Conservation (phyloP, 352 stramenopile species). For the Phytophthora melonis region DNA sequence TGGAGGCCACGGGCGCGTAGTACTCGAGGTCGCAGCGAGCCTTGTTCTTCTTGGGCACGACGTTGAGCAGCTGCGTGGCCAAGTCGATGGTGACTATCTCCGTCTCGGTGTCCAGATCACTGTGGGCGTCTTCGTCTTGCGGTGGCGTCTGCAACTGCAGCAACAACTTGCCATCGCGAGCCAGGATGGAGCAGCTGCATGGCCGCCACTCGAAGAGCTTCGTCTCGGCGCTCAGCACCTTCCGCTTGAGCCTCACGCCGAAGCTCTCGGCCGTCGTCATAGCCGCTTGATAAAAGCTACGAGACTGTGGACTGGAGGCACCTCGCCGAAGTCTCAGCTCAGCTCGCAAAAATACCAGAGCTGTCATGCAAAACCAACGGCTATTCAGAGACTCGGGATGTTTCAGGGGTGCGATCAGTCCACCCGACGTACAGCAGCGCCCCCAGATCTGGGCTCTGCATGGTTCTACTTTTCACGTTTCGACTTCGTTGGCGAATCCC, state of each 20-base stretch:
- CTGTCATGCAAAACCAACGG: slow-evolving; percentile 19
- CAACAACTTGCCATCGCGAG: slow-evolving; percentile 41
- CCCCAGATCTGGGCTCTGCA: too few species aligned
- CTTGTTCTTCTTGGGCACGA: slow-evolving; percentile 73
- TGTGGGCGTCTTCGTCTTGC: slow-evolving; percentile 37
- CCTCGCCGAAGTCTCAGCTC: slow-evolving; percentile 23
- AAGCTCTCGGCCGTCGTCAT: slow-evolving; percentile 21
- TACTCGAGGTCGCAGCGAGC: slow-evolving; percentile 67
- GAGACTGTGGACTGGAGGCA: slow-evolving; percentile 4
- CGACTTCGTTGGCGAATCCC: too few species aligned
- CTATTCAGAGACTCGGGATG: neutral
- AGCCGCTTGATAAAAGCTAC: neutral
- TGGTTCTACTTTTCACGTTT: too few species aligned
- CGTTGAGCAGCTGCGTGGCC: slow-evolving; percentile 46
- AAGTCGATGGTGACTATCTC: slow-evolving; percentile 54
- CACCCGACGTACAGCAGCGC: too few species aligned
- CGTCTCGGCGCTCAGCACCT: slow-evolving; percentile 64
- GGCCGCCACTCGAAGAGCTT: slow-evolving; percentile 76
- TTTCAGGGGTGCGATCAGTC: neutral
- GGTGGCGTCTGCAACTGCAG: slow-evolving; percentile 36
- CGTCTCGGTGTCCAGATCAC: slow-evolving; percentile 8
- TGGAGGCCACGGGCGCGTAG: slow-evolving; percentile 22
- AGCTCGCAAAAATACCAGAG: slow-evolving; percentile 31
- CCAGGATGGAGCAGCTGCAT: slow-evolving; percentile 55
- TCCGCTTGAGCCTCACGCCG: slow-evolving; percentile 63